phyloP scores from a whole-genome alignment of 352 stramenopile genomes.

The Globisporangium orthogonon region DNA sequence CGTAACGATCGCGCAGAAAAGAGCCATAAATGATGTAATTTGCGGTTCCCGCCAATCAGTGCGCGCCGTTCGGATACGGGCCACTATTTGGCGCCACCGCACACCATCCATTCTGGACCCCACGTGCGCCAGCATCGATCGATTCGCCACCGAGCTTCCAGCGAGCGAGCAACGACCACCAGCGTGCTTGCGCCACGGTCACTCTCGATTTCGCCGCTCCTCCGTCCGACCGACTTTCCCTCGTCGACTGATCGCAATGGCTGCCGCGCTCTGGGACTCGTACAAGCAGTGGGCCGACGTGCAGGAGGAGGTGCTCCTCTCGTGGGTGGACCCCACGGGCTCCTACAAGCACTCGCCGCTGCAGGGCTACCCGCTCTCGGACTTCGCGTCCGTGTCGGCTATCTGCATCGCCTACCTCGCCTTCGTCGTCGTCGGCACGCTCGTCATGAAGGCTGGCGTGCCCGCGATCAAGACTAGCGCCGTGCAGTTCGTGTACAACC shows the following conservation, averaged over 20 bases:
- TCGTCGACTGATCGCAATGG: slow-evolving; percentile 17
- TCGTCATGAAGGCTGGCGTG: slow-evolving; percentile 74
- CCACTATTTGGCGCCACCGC: too few relatives aligned
- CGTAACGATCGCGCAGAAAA: slow-evolving; percentile 9
- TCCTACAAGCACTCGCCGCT: slow-evolving; percentile 42
- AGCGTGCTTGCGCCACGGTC: neutral
- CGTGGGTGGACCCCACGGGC: slow-evolving; percentile 37
- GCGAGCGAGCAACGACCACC: neutral
- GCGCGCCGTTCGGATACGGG: neutral
- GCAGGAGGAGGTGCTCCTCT: slow-evolving; percentile 36
- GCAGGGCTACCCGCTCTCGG: slow-evolving; percentile 30
- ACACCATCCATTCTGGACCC: slow-evolving; percentile 9
- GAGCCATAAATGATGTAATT: slow-evolving; percentile 15
- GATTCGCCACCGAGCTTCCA: neutral
- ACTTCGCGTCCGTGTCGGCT: slow-evolving; percentile 53
- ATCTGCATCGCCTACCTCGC: slow-evolving; percentile 54
- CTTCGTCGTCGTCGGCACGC: slow-evolving; percentile 65
- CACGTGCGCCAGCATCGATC: slow-evolving; percentile 1
- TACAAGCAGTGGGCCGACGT: slow-evolving; percentile 60
- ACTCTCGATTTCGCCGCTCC: slow-evolving; percentile 8
- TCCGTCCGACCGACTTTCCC: slow-evolving; percentile 1
- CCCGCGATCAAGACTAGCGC: slow-evolving; percentile 64
- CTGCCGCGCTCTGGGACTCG: slow-evolving; percentile 32
- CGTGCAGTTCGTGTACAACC: slow-evolving; percentile 97
- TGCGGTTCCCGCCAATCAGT: slow-evolving; percentile 5